A percentile compares a stretch with the other conserved stretches of the same genome.
Evolutionary conservation across 306 rosid species (phyloP).

Genomic region (Geum urbanum): DNA sequence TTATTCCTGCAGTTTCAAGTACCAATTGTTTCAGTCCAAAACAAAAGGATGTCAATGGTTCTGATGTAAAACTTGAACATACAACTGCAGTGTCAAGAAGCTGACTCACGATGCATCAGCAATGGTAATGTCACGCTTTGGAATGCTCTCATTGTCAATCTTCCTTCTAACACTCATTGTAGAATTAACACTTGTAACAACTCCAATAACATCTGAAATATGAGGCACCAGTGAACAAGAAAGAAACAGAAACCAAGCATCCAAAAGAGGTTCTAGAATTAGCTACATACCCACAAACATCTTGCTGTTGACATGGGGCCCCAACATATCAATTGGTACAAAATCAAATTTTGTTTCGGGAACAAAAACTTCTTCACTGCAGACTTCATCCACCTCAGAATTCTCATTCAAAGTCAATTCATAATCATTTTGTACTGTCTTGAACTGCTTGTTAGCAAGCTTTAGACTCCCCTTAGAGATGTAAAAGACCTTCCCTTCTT

Average conservation of each 20-base stretch:
- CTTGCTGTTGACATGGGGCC: conserved; percentile 64
- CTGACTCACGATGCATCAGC: conserved; percentile 76
- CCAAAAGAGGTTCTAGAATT: not conserved
- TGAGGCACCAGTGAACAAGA: not conserved
- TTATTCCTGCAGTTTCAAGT: conserved; percentile 52
- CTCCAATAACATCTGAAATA: conserved; percentile 74
- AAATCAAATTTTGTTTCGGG: conserved; percentile 74
- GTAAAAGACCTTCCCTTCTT: conserved; percentile 78
- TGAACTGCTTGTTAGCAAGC: conserved; percentile 88
- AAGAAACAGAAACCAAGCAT: not conserved
- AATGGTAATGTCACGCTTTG: conserved; percentile 92
- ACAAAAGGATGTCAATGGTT: not conserved
- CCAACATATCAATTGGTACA: conserved; percentile 77
- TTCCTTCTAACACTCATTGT: conserved; percentile 85
- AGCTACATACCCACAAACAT: conserved; percentile 75
- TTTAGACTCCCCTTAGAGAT: conserved; percentile 73
- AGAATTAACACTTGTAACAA: conserved; percentile 78
- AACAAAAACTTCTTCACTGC: conserved; percentile 59
- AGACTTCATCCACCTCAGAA: conserved; percentile 88
- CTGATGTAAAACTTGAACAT: not conserved
- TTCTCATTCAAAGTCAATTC: conserved; percentile 84
- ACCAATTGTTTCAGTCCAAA: not conserved
- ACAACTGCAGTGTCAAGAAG: not conserved
- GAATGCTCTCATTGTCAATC: conserved; percentile 64
- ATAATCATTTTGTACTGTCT: conserved; percentile 84